phyloP scores from a whole-genome alignment of 2,329 filamentous ascomycete genomes.

The Trichoderma arundinaceum region DNA sequence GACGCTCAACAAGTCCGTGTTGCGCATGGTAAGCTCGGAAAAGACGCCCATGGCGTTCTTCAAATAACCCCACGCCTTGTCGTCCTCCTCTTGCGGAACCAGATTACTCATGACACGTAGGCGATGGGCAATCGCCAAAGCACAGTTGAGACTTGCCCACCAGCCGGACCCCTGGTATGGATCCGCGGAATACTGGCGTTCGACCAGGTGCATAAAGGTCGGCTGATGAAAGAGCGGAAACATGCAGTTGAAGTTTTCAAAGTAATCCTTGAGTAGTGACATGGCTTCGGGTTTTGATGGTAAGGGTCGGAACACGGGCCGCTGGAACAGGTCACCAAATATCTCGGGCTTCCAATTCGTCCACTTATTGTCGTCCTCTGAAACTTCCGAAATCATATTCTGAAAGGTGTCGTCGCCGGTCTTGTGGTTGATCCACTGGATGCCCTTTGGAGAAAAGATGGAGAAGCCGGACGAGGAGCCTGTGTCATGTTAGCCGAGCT shows the following conservation, averaged over 20 bases:
- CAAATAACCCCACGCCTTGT: slow-evolving; percentile 92
- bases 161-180: slow-evolving; percentile 95
- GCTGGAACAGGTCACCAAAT: slow-evolving; percentile 88
- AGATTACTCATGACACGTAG: slow-evolving; percentile 95
- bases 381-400: slow-evolving; percentile 90
- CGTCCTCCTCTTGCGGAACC: slow-evolving; percentile 87
- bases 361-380: slow-evolving; percentile 92
- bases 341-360: slow-evolving; percentile 98
- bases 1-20: slow-evolving; percentile 92
- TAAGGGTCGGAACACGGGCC: slow-evolving; percentile 80
- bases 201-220: slow-evolving; percentile 96
- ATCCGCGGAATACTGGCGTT: slow-evolving; percentile 89
- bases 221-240: slow-evolving; percentile 97
- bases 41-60: slow-evolving; percentile 97
- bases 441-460: slow-evolving; percentile 97
- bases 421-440: slow-evolving; percentile 98
- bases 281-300: slow-evolving; percentile 87
- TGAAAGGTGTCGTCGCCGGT: slow-evolving; percentile 96
- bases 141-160: slow-evolving; percentile 97
- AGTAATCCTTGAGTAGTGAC: slow-evolving; percentile 89
- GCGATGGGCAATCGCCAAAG: slow-evolving; percentile 89
- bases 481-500: slow-evolving; percentile 45
- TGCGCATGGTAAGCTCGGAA: slow-evolving; percentile 91
- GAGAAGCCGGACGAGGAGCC: slow-evolving; percentile 97
- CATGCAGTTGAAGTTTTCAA: slow-evolving; percentile 99